phyloP scores from a whole-genome alignment of 1,139 yeast genomes.

The Diutina sp. region DNA sequence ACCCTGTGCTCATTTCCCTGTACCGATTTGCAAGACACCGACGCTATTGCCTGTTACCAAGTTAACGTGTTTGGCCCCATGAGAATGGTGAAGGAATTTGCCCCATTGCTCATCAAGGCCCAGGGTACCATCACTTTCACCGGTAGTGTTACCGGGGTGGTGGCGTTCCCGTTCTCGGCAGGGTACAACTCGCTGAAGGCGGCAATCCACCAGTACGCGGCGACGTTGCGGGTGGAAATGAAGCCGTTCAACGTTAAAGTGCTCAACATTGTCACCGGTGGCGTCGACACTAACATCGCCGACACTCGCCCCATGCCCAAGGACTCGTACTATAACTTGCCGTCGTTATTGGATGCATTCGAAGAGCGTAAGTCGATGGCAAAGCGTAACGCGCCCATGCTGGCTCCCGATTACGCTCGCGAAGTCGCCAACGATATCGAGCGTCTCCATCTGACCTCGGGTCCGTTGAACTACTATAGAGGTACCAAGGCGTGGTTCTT shows the following conservation, averaged over 20 bases:
- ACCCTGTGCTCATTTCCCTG: constrained; percentile 63
- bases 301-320: constrained; percentile 40
- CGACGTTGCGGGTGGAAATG: constrained; percentile 50
- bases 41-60: background rate
- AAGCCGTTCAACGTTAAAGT: constrained; percentile 66
- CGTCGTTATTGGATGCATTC: constrained; percentile 37
- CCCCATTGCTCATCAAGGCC: constrained; percentile 6
- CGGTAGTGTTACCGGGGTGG: constrained; percentile 5
- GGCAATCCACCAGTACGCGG: constrained; percentile 2
- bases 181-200: constrained; percentile 6
- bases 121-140: constrained; percentile 8
- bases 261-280: constrained; percentile 50
- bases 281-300: constrained; percentile 49
- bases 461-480: constrained; percentile 33
- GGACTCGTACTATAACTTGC: constrained; percentile 40
- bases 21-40: constrained; percentile 23
- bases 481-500: constrained; percentile 38
- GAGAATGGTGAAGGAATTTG: constrained; percentile 3
- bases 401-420: constrained; percentile 41
- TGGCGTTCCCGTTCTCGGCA: constrained; percentile 7
- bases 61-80: constrained; percentile 1
- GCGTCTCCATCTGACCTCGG: constrained; percentile 24
- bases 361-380: constrained; percentile 49
- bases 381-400: constrained; percentile 43
- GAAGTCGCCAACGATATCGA: constrained; percentile 39